A percentile compares a stretch with the other conserved stretches of the same genome.
Evolutionary conservation across 306 rosid genomes (phyloP).

Genomic region (Glycine soja): DNA sequence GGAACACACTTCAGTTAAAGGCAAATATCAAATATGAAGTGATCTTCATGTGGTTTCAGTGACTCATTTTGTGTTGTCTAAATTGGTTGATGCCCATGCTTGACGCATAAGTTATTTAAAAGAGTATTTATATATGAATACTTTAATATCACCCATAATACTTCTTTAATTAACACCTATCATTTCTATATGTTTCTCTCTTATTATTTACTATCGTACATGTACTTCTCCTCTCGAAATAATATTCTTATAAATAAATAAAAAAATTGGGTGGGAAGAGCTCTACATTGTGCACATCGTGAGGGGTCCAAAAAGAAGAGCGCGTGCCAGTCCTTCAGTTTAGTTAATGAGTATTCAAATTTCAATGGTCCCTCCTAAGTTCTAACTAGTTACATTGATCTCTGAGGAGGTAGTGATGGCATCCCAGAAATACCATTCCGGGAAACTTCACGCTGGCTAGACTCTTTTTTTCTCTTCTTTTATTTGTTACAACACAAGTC

Average conservation of each 20-base stretch:
- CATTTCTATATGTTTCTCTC: neutral
- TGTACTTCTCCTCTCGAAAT: too few relatives aligned
- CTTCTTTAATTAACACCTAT: too few relatives aligned
- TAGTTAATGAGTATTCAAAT: neutral
- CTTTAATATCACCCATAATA: neutral
- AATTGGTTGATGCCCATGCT: neutral
- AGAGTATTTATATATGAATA: neutral
- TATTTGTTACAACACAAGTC: neutral
- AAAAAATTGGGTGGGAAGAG: too few relatives aligned
- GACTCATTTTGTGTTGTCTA: too few relatives aligned
- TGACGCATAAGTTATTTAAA: neutral
- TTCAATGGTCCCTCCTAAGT: constrained; percentile 7
- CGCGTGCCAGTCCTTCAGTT: constrained; percentile 2
- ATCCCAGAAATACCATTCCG: neutral
- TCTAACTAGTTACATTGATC: neutral
- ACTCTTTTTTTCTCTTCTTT: too few relatives aligned
- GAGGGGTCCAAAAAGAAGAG: constrained; percentile 4
- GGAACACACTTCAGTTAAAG: too few relatives aligned
- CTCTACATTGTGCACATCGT: neutral
- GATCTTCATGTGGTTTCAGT: too few relatives aligned
- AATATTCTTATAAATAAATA: too few relatives aligned
- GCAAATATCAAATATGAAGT: too few relatives aligned
- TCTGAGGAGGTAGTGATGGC: neutral
- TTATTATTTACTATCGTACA: too few relatives aligned
- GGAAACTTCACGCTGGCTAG: neutral